Conservation (phyloP, 805 yeast species). For the Candida alai region DNA sequence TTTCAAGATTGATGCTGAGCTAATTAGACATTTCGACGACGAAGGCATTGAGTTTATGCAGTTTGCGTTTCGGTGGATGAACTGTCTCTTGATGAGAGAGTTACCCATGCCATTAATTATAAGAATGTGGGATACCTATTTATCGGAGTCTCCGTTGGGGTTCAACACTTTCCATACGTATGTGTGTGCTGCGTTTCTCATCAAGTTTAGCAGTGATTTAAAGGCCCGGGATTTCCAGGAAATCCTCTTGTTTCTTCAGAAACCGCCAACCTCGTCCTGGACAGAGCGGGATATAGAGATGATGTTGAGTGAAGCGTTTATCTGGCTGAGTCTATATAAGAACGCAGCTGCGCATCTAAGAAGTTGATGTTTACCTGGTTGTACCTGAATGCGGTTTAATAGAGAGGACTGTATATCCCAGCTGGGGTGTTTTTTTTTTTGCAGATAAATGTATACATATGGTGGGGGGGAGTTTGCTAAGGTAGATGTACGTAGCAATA, state of each 20-base stretch:
- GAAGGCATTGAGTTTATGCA: constrained; percentile 95
- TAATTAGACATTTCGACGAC: constrained; percentile 67
- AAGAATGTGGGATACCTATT: constrained; percentile 97
- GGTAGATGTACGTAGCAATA: too few species aligned
- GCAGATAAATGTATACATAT: too few species aligned
- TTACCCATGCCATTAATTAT: constrained; percentile 71
- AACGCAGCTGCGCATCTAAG: constrained; percentile 86
- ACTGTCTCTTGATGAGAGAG: constrained; percentile 94
- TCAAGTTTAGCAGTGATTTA: constrained; percentile 77
- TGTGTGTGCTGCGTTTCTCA: constrained; percentile 95
- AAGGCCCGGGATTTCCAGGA: constrained; percentile 91
- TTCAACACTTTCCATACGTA: constrained; percentile 92
- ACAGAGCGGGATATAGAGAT: constrained; percentile 85
- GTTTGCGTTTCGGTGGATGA: constrained; percentile 98
- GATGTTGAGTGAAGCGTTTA: constrained; percentile 90
- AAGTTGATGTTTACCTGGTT: constrained; percentile 9
- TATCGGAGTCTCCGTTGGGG: constrained; percentile 70
- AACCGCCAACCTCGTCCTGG: constrained; percentile 86
- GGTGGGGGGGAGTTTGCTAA: too few species aligned
- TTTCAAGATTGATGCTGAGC: constrained; percentile 69
- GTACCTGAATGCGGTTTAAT: too few species aligned
- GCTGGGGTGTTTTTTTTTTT: too few species aligned
- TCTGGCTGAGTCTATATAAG: constrained; percentile 92
- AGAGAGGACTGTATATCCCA: too few species aligned
- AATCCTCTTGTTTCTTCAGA: constrained; percentile 84